phyloP scores from a whole-genome alignment of 345 rosid species.

The Brassica juncea region DNA sequence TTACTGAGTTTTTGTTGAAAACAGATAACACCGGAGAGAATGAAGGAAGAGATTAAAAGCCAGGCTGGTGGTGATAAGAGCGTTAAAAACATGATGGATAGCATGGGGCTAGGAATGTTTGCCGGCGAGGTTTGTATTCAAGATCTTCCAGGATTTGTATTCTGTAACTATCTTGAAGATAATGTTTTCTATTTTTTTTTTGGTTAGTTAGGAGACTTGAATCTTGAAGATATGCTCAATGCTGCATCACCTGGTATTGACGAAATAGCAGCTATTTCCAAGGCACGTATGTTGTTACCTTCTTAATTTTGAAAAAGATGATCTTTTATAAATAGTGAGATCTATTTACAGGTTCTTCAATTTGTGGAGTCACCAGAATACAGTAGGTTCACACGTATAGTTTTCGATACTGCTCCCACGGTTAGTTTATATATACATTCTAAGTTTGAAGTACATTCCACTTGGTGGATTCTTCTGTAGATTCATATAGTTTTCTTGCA shows the following conservation, averaged over 20 bases:
- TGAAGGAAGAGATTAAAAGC: conserved; percentile 61
- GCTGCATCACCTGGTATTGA: conserved; percentile 76
- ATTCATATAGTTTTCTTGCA: conserved; percentile 27
- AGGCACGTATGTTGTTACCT: conserved; percentile 46
- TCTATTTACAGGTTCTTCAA: conserved; percentile 62
- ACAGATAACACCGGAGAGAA: conserved; percentile 68
- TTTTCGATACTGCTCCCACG: conserved; percentile 83
- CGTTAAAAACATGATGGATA: conserved; percentile 63
- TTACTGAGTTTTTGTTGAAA: conserved; percentile 19
- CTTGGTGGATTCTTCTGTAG: conserved; percentile 1
- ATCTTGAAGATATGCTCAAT: conserved; percentile 70
- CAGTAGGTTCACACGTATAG: conserved; percentile 63
- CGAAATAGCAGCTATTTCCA: conserved; percentile 76
- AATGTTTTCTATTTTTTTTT: conserved; percentile 6
- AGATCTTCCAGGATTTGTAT: neutral
- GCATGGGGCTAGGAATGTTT: conserved; percentile 80
- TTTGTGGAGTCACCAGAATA: conserved; percentile 67
- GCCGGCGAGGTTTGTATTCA: conserved; percentile 62
- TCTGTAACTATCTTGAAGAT: neutral
- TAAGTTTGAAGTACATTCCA: conserved; percentile 11
- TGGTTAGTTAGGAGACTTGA: conserved; percentile 64
- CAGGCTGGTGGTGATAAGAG: conserved; percentile 45
- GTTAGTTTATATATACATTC: conserved; percentile 43
- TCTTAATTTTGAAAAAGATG: neutral
- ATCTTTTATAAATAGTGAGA: conserved; percentile 1